Conservation (phyloP, 2,329 filamentous ascomycete genomes). For the Penicillium griseofulvum region DNA sequence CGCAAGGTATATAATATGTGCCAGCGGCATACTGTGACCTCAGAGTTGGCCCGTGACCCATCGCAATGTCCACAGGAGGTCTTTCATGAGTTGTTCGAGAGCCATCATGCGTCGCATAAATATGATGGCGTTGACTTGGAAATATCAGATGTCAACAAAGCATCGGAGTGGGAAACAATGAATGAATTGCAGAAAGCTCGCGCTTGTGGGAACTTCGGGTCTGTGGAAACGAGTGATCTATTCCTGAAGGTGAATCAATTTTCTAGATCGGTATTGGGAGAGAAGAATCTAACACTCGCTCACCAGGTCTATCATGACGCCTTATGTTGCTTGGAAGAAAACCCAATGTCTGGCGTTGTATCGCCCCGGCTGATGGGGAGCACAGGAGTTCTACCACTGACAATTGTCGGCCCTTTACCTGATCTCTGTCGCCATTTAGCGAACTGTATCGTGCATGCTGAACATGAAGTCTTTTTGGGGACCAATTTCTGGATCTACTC, state of each 20-base stretch:
- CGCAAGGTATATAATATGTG: conserved; percentile 54
- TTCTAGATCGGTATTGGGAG: not conserved
- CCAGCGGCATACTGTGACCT: conserved; percentile 56
- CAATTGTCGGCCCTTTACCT: conserved; percentile 65
- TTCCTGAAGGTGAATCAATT: conserved; percentile 56
- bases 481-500: conserved; percentile 76
- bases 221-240: conserved; percentile 61
- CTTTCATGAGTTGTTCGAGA: conserved; percentile 56
- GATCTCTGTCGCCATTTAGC: conserved; percentile 73
- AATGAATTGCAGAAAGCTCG: conserved; percentile 55
- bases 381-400: conserved; percentile 64
- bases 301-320: conserved; percentile 63
- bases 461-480: conserved; percentile 69
- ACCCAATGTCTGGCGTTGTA: conserved; percentile 49
- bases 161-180: conserved; percentile 17
- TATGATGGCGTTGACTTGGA: conserved; percentile 13
- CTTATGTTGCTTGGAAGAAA: conserved; percentile 43
- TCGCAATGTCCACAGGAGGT: conserved; percentile 53
- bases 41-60: conserved; percentile 55
- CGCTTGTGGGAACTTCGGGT: conserved; percentile 67
- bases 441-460: conserved; percentile 70
- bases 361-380: conserved; percentile 61
- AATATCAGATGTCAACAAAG: conserved; percentile 23
- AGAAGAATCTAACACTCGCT: not conserved
- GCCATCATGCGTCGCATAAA: conserved; percentile 16